Percentiles rank a stretch among this genome's conserved stretches.
phyloP scores from a whole-genome alignment of 1,139 yeast genomes.

The Candida albicans region DNA sequence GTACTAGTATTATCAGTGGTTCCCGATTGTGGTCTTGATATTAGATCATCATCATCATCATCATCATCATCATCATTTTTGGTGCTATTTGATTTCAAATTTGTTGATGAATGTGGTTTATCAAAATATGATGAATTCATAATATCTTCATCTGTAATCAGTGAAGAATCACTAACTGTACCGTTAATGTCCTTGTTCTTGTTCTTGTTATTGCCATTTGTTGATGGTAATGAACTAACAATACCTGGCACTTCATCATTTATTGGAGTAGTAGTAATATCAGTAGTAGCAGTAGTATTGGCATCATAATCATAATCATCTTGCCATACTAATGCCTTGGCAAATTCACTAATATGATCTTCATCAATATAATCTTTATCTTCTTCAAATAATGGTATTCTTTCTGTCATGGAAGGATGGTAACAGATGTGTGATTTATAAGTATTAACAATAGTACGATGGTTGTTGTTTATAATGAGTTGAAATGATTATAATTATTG shows the following conservation, averaged over 20 bases:
- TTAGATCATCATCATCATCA: not conserved
- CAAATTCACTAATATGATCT: conserved; percentile 41
- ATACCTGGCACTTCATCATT: not conserved
- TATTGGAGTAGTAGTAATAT: conserved; percentile 13
- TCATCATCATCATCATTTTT: not conserved
- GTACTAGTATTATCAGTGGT: too few relatives aligned
- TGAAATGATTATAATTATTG: not conserved
- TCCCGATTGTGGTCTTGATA: not conserved
- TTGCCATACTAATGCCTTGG: conserved; percentile 43
- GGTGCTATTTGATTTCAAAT: not conserved
- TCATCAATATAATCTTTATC: conserved; percentile 36
- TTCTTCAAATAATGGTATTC: conserved; percentile 26
- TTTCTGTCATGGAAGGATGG: not conserved
- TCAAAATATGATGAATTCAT: not conserved
- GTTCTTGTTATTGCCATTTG: too few relatives aligned
- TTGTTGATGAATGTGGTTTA: not conserved
- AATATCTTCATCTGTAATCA: conserved; percentile 6
- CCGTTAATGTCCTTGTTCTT: not conserved
- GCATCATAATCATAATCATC: conserved; percentile 25
- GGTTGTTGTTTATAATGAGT: not conserved
- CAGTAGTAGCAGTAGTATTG: conserved; percentile 13
- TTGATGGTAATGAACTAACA: too few relatives aligned
- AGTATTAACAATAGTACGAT: not conserved
- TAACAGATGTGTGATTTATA: not conserved
- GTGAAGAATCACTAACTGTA: conserved; percentile 3